Evolutionary conservation across 441 rosid species (phyloP).

Genomic region (Populus hybrid): DNA sequence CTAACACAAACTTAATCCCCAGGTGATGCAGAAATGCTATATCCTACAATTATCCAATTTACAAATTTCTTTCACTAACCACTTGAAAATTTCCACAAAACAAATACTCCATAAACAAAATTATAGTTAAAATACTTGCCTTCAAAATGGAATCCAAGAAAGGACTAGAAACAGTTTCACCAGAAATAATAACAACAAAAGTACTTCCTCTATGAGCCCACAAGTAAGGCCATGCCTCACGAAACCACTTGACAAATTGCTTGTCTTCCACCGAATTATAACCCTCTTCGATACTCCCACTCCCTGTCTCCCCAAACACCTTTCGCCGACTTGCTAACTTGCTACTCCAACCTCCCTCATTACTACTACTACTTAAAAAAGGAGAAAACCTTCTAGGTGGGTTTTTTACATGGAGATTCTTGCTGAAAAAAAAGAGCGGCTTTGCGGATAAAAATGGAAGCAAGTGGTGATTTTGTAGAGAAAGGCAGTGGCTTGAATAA

Average conservation of each 20-base stretch:
- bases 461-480: slow-evolving; percentile 8
- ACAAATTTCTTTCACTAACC: background rate
- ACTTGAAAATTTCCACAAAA: background rate
- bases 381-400: background rate
- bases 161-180: slow-evolving; percentile 62
- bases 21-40: slow-evolving; percentile 90
- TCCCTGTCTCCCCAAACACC: slow-evolving; percentile 32
- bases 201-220: slow-evolving; percentile 81
- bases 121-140: slow-evolving; percentile 30
- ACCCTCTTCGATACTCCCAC: slow-evolving; percentile 22
- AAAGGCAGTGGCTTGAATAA: slow-evolving; percentile 14
- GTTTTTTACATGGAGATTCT: background rate
- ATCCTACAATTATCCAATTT: slow-evolving; percentile 46
- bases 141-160: slow-evolving; percentile 64
- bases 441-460: too few relatives aligned
- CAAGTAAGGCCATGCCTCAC: slow-evolving; percentile 92
- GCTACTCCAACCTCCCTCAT: background rate
- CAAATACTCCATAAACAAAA: background rate
- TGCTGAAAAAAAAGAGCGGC: too few relatives aligned
- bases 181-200: slow-evolving; percentile 73
- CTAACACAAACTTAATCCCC: slow-evolving; percentile 78
- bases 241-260: slow-evolving; percentile 83
- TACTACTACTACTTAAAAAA: background rate
- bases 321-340: slow-evolving; percentile 26
- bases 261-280: slow-evolving; percentile 38